Percentiles rank a stretch among this genome's conserved stretches.
Evolutionary conservation across 2,329 filamentous ascomycete species (phyloP).

Genomic region (Teratosphaeria gauchensis): DNA sequence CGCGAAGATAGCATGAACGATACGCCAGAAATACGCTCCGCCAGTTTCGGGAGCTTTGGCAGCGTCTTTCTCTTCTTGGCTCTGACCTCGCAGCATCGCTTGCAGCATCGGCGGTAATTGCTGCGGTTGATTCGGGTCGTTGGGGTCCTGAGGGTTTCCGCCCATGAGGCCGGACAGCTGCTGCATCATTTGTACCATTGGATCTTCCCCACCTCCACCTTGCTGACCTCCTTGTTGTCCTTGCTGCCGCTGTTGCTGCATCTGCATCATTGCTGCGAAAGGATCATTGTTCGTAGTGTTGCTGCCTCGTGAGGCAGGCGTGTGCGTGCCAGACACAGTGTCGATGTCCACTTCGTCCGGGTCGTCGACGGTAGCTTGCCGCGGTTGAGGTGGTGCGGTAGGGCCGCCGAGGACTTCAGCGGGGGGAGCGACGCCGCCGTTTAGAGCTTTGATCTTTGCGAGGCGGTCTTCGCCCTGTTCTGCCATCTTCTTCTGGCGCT

Average conservation of each 20-base stretch:
- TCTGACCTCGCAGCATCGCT: constrained; percentile 32
- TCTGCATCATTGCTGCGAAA: constrained; percentile 22
- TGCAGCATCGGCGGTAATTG: constrained; percentile 36
- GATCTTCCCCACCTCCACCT: constrained; percentile 32
- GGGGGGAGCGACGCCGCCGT: constrained; percentile 33
- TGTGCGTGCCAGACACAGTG: constrained; percentile 26
- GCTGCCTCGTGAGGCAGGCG: constrained; percentile 6
- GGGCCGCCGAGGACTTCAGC: constrained; percentile 24
- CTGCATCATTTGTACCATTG: constrained; percentile 65
- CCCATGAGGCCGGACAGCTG: constrained; percentile 53
- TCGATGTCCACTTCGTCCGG: constrained; percentile 73
- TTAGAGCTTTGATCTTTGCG: constrained; percentile 65
- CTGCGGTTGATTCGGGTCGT: constrained; percentile 31
- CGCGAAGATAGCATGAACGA: constrained; percentile 64
- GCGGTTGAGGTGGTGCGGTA: constrained; percentile 12
- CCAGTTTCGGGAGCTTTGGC: constrained; percentile 30
- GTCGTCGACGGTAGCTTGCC: constrained; percentile 41
- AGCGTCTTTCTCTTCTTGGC: constrained; percentile 20
- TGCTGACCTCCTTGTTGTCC: constrained; percentile 12
- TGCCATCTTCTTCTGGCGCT: constrained; percentile 68
- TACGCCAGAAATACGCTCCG: constrained; percentile 54
- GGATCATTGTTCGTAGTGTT: constrained; percentile 13
- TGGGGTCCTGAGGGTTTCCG: constrained; percentile 22
- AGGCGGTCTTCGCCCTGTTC: constrained; percentile 60
- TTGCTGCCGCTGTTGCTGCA: constrained; percentile 14